These are phyloP conservation scores for Diospyros lotus DNA, from an alignment of 148 eudicot genomes.

Conservation along the genomic window DNA sequence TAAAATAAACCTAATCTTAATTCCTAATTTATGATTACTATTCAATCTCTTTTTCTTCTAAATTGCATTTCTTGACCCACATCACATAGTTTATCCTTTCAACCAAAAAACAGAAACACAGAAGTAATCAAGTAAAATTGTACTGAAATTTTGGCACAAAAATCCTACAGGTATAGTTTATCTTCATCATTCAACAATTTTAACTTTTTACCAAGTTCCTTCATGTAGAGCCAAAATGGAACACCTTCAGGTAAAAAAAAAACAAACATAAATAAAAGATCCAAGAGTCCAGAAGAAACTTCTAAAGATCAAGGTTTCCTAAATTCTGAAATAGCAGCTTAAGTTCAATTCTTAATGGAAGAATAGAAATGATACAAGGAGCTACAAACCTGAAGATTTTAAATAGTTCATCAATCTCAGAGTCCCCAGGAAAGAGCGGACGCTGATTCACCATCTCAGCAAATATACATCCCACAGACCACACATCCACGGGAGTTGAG, in stretches of 20 bases:
- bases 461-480: slow-evolving; percentile 99
- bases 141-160: no score
- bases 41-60: no score
- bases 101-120: no score
- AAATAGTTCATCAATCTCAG: slow-evolving; percentile 84
- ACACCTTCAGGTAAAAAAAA: no score
- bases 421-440: slow-evolving; percentile 93
- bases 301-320: background rate
- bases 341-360: background rate
- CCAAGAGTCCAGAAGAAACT: background rate
- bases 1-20: no score
- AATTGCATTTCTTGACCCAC: no score
- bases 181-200: background rate
- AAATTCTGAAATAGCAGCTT: background rate
- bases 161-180: no score
- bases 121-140: no score
- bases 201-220: background rate
- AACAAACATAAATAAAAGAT: background rate
- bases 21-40: no score
- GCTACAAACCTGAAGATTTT: slow-evolving; percentile 68
- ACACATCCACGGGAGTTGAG: slow-evolving; percentile 95
- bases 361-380: background rate
- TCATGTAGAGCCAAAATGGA: no score
- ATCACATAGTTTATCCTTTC: no score
- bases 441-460: slow-evolving; percentile 94